Percentiles rank a stretch among this genome's conserved stretches.
Evolutionary conservation across 768 basidiomycete species (phyloP).

Genomic region (Psilocybe azurescens): DNA sequence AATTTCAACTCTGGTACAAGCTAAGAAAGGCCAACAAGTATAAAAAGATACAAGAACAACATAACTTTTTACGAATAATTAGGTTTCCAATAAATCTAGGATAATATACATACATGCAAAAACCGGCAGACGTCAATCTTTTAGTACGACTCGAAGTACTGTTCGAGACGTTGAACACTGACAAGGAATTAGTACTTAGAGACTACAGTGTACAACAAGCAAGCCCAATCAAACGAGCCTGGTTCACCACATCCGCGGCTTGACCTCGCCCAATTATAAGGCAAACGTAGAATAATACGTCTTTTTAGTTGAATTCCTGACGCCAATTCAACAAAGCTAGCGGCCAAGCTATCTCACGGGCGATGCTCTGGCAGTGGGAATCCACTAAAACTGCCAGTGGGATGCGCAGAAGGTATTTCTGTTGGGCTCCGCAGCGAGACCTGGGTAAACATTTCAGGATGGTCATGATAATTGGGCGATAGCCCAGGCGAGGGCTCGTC

Average conservation of each 20-base stretch:
- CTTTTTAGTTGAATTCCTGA: not conserved
- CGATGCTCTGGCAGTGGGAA: not conserved
- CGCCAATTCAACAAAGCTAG: not conserved
- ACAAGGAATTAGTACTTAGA: not conserved
- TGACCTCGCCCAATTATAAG: too few species aligned
- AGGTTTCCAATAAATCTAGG: not conserved
- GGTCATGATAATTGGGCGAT: conserved; percentile 54
- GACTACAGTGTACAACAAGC: too few species aligned
- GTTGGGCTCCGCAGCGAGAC: conserved; percentile 14
- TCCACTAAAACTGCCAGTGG: conserved; percentile 7
- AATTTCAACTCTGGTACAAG: too few species aligned
- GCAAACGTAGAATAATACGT: not conserved
- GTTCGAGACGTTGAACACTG: not conserved
- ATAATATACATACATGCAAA: not conserved
- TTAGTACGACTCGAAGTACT: not conserved
- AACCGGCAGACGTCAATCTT: not conserved
- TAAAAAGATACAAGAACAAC: too few species aligned
- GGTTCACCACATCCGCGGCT: too few species aligned
- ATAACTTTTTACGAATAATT: too few species aligned
- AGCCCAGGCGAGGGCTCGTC: conserved; percentile 55
- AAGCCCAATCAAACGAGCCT: too few species aligned
- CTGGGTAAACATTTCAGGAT: conserved; percentile 41
- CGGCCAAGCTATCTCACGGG: conserved; percentile 5
- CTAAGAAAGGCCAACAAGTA: too few species aligned
- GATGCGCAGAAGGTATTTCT: conserved; percentile 11